phyloP scores from a whole-genome alignment of 208 protist genomes.

The Trypanosoma mega region DNA sequence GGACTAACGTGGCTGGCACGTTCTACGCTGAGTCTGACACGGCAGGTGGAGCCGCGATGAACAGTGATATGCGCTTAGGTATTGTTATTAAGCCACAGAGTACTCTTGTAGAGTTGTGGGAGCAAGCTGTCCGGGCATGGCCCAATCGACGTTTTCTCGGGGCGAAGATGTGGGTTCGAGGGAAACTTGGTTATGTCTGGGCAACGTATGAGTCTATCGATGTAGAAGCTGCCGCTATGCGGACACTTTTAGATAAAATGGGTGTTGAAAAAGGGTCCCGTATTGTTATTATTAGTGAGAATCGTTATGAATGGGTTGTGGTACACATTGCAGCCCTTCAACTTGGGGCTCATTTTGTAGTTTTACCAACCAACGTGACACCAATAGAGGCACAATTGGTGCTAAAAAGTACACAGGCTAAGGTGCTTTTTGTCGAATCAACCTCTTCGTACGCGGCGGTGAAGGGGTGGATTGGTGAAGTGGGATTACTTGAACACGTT shows the following conservation, averaged over 20 bases:
- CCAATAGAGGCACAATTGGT: constrained; percentile 84
- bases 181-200: constrained; percentile 87
- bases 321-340: constrained; percentile 88
- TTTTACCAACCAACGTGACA: constrained; percentile 88
- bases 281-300: constrained; percentile 89
- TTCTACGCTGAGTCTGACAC: constrained; percentile 80
- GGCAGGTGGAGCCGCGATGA: constrained; percentile 56
- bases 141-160: constrained; percentile 81
- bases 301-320: constrained; percentile 91
- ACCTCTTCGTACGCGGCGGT: constrained; percentile 71
- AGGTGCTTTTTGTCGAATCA: constrained; percentile 87
- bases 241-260: constrained; percentile 79
- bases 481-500: constrained; percentile 80
- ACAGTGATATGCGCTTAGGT: constrained; percentile 73
- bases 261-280: constrained; percentile 79
- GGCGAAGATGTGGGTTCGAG: constrained; percentile 88
- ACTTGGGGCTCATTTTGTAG: constrained; percentile 86
- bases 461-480: constrained; percentile 76
- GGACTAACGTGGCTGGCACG: constrained; percentile 73
- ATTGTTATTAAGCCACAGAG: constrained; percentile 88
- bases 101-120: constrained; percentile 86
- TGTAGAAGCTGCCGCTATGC: constrained; percentile 73
- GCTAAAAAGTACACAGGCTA: constrained; percentile 80
- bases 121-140: constrained; percentile 81
- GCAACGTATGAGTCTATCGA: constrained; percentile 89